These are phyloP conservation scores for Daucus carota DNA, from an alignment of 129 eudicot species.

Conservation along the genomic window DNA sequence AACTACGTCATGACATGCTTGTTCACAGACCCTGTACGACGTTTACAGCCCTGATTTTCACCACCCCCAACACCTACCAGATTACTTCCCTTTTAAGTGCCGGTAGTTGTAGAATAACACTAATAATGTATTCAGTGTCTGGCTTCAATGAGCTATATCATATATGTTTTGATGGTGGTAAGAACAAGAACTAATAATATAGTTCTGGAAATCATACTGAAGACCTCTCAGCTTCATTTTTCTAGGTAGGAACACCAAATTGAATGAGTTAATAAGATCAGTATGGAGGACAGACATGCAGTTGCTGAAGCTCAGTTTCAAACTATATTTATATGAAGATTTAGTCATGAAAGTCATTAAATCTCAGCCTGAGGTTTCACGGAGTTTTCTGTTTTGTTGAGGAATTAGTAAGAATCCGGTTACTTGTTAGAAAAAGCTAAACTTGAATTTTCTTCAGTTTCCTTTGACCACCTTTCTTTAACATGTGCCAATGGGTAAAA, in stretches of 20 bases:
- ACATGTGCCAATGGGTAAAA: too few relatives aligned
- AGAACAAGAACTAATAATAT: not conserved
- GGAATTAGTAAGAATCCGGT: not conserved
- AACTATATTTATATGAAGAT: not conserved
- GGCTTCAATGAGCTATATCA: not conserved
- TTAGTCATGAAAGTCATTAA: too few relatives aligned
- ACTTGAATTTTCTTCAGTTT: not conserved
- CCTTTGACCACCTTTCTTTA: too few relatives aligned
- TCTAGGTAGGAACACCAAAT: not conserved
- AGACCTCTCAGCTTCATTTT: not conserved
- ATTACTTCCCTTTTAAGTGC: not conserved
- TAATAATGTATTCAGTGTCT: not conserved
- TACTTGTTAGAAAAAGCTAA: too few relatives aligned
- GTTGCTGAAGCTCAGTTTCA: not conserved
- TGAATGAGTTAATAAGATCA: not conserved
- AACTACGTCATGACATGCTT: not conserved
- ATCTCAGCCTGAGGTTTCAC: not conserved
- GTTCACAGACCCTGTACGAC: not conserved
- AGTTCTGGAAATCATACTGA: not conserved
- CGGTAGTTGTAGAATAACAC: not conserved
- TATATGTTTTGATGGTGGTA: not conserved
- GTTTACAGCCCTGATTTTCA: not conserved
- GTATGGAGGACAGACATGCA: not conserved
- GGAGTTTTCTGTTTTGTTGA: not conserved
- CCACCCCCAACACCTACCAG: not conserved